Evolutionary conservation across 1,139 yeast species (phyloP).

Genomic region (Zygoascus meyerae): DNA sequence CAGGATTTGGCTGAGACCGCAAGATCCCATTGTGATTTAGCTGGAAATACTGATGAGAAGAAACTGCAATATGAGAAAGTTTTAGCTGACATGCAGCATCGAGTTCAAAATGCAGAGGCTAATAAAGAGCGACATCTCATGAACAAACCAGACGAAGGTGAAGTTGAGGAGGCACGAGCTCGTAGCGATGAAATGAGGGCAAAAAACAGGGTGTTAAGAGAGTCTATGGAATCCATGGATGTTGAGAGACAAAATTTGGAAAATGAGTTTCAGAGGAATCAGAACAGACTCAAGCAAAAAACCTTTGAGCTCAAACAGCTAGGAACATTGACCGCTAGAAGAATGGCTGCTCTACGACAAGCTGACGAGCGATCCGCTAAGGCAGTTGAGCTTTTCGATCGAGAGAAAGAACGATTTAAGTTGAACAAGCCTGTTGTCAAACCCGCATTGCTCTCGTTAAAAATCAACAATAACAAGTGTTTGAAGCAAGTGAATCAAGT

Average conservation of each 20-base stretch:
- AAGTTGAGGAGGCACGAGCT: constrained; percentile 3
- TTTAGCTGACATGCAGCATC: constrained; percentile 5
- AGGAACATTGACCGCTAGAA: constrained; percentile 21
- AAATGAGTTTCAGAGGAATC: neutral
- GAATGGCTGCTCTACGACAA: constrained; percentile 26
- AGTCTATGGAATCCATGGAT: constrained; percentile 40
- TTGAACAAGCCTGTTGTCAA: constrained; percentile 46
- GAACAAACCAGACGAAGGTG: constrained; percentile 4
- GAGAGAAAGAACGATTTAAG: constrained; percentile 33
- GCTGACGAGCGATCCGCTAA: constrained; percentile 21
- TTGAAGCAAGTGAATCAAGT: constrained; percentile 52
- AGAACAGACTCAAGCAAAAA: constrained; percentile 2
- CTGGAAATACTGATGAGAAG: constrained; percentile 20
- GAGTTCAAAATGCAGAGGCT: constrained; percentile 7
- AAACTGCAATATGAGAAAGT: constrained; percentile 8
- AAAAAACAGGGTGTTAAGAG: constrained; percentile 41
- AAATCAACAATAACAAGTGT: constrained; percentile 44
- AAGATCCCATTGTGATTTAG: constrained; percentile 14
- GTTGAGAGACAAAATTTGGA: constrained; percentile 1
- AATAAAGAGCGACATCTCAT: constrained; percentile 1
- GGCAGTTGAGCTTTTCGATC: constrained; percentile 41
- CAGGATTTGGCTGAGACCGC: constrained; percentile 29
- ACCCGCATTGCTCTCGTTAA: constrained; percentile 70
- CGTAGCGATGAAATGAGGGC: constrained; percentile 21
- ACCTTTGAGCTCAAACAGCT: constrained; percentile 17